These are phyloP conservation scores for Botryosphaeria dothidea DNA, from an alignment of 2,329 filamentous ascomycete genomes.

Conservation along the genomic window DNA sequence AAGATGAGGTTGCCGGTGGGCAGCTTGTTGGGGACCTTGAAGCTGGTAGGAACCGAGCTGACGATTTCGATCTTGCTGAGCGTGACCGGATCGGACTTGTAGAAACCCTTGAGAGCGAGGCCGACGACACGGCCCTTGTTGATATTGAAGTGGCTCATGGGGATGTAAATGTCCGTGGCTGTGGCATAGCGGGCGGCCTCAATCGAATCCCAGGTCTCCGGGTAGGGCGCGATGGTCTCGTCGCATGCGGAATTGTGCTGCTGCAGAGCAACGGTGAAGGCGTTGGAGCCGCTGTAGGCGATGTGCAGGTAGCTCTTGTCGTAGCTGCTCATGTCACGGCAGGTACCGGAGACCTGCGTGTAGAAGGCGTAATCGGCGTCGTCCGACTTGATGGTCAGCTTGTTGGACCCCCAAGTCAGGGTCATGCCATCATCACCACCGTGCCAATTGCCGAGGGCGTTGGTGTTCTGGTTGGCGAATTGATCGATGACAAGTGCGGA, in stretches of 20 bases:
- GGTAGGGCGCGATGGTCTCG: conserved; percentile 57
- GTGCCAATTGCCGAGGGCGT: conserved; percentile 66
- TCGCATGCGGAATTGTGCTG: conserved; percentile 66
- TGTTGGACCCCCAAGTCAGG: conserved; percentile 52
- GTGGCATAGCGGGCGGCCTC: conserved; percentile 62
- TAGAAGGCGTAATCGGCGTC: conserved; percentile 65
- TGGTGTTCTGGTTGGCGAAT: conserved; percentile 55
- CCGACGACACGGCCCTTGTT: conserved; percentile 58
- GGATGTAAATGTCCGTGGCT: conserved; percentile 63
- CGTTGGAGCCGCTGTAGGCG: conserved; percentile 61
- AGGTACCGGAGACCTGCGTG: conserved; percentile 58
- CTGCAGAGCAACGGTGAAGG: conserved; percentile 65
- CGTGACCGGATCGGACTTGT: conserved; percentile 51
- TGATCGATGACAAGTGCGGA: conserved; percentile 61
- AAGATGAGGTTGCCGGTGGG: conserved; percentile 63
- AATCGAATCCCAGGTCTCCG: conserved; percentile 67
- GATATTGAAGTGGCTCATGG: conserved; percentile 66
- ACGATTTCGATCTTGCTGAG: conserved; percentile 65
- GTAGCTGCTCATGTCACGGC: conserved; percentile 58
- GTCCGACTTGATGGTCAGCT: conserved; percentile 58
- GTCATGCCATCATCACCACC: conserved; percentile 63
- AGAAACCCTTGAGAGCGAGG: conserved; percentile 66
- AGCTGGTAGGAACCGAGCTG: conserved; percentile 51
- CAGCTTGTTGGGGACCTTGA: conserved; percentile 60
- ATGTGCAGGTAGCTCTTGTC: conserved; percentile 65